Base-by-base conservation (phyloP, 805 yeast species). In the Myxozyma mucilagina region DNA sequence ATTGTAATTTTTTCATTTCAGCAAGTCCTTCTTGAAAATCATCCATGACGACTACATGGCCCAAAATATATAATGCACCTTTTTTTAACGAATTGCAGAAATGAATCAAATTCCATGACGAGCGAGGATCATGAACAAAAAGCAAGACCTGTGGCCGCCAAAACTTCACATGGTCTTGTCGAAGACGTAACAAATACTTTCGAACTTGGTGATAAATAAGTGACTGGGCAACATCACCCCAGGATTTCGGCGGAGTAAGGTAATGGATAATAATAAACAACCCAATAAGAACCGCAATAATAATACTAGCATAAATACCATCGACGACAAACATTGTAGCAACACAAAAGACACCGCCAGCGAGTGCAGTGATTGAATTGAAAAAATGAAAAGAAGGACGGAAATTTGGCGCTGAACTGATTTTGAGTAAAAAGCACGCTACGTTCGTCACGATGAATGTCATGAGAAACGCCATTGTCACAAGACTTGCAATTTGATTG, bases 161-260 rank as follows among this genome's bases (percentile, higher is more conserved):
- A 72, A 92, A 94, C 75, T 94, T 94, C 55, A 94, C 97, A 72
- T 93, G 96, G 70, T 94, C 97, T 69, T 90, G 90, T 61, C 90
- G 83, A 47, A 93, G 78, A 56, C 96, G 79, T 61, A 94, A 76
- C 47, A 90, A 76, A 71, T 94, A 94, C 72, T 94, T 94, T 67
- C 99, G 79, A 10, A 94, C 98, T 74, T 94, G 99, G 72, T 94
- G 99, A 73, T 94, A 94, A 53, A 94, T 93, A 63, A 94, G 80
- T 45, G 92, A 84, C 74, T 94, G 99, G 2, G 98, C 92, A 29
- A 94, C 97, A 74, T 94, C 99, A 39, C 99, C 99, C 92, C 97
- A 94, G 38, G 92, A 88, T 71, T 90, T 91, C 5, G 99, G 97
- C 1, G 97, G 97, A 10, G 97, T 88, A 53, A 84, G 81, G 70